These are phyloP conservation scores for Chaetomium cochliodes DNA, from an alignment of 495 filamentous ascomycete genomes.

Conservation along the genomic window DNA sequence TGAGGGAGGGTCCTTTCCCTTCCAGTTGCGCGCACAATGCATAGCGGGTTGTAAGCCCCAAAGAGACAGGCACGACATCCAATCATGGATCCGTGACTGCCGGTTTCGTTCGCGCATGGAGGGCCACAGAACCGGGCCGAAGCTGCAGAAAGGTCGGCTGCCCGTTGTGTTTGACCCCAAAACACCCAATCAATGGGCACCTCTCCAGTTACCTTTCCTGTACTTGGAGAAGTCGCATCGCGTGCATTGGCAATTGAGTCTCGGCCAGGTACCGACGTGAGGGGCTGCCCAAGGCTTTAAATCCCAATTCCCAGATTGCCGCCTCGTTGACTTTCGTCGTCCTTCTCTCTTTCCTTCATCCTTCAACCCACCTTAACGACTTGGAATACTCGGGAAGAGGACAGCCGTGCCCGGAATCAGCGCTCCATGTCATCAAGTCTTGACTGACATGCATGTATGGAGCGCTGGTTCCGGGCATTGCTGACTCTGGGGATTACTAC, in stretches of 20 bases:
- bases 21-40: background rate
- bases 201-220: too few species aligned
- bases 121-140: background rate
- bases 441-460: background rate
- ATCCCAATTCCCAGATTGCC: background rate
- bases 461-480: conserved; percentile 2
- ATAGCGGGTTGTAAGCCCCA: background rate
- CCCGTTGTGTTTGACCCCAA: conserved; percentile 3
- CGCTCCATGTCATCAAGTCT: background rate
- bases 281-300: background rate
- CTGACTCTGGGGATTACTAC: background rate
- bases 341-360: background rate
- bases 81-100: background rate
- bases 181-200: conserved; percentile 4
- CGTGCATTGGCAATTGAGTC: background rate
- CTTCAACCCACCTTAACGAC: background rate
- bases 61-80: conserved; percentile 5
- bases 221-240: too few species aligned
- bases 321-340: too few species aligned
- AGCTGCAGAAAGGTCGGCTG: background rate
- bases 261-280: background rate
- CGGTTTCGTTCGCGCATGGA: background rate
- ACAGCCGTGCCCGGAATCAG: conserved; percentile 2
- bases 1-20: too few species aligned
- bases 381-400: background rate